Conservation (phyloP, 306 rosid species). For the Fragaria iinumae region DNA sequence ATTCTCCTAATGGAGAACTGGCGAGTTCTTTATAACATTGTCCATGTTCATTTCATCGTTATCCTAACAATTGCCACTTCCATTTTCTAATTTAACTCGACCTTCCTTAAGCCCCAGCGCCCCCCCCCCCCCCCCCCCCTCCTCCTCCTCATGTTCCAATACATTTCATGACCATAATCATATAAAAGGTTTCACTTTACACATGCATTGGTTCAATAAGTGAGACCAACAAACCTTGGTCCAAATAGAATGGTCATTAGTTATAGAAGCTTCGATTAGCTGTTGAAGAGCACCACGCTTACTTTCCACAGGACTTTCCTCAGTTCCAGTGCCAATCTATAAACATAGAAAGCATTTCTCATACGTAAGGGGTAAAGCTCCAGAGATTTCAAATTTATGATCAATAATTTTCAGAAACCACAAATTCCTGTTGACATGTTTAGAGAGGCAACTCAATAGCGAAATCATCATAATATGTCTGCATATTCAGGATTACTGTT, state of each 20-base stretch:
- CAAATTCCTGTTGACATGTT: background rate
- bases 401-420: background rate
- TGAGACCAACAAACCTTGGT: constrained; percentile 56
- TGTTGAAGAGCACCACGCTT: constrained; percentile 78
- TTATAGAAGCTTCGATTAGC: constrained; percentile 69
- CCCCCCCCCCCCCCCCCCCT: too few species aligned
- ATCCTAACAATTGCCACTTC: constrained; percentile 1
- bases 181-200: background rate
- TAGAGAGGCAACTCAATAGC: background rate
- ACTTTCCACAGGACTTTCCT: constrained; percentile 58
- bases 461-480: background rate
- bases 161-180: background rate
- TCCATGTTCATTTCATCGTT: background rate
- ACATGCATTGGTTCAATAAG: background rate
- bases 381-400: background rate
- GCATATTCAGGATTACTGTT: background rate
- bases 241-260: constrained; percentile 81
- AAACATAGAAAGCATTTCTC: background rate
- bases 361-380: background rate
- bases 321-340: constrained; percentile 70
- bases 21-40: background rate
- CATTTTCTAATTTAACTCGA: background rate
- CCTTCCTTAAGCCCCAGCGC: background rate
- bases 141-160: background rate
- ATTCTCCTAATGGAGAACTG: background rate